Evolutionary conservation across 352 stramenopile genomes (phyloP), one percentile per base, ranked within the genome.

Genomic region (Globisporangium carolinianum): DNA sequence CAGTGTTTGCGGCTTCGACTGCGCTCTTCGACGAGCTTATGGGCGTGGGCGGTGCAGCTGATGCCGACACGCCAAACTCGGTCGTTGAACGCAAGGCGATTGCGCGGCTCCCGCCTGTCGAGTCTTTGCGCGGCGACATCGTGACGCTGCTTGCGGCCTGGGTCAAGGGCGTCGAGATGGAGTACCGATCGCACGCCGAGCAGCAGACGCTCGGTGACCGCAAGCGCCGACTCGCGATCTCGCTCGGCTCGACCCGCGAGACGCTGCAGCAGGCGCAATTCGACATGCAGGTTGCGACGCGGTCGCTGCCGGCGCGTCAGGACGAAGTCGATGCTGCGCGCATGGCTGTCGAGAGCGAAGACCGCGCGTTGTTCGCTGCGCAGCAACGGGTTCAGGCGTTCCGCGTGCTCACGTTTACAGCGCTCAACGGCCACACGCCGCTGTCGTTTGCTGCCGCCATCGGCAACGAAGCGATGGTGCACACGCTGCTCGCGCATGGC

Each of bases 381-480:
- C 68, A 64, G 42, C 78, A 86, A 37, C 77, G 71, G 6, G 54
- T 90, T 5, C 61, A 68, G 14, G 76, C 65, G 9, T 81, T 77
- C 58, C 70, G 73, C 10, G 51, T 90, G 24, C 57, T 93, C 0
- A 73, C 76, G 5, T 81, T 75, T 54, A 62, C 72, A 3, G 73
- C 79, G 5, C 43, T 91, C 7, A 90, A 83, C 39, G 80, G 83
- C 2, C 83, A 93, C 58, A 90, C 80, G 6, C 68, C 83, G 7
- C 60, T 93, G 42, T 83, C 71, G 2, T 93, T 89, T 61, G 80
- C 83, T 1, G 69, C 73, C 7, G 76, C 70, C 0, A 61, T 91
- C 7, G 83, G 83, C 0, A 93, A 93, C 53, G 80, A 93, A 8
- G 77, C 79, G 1, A 83, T 90, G 46, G 76, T 88, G 12, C 73